These are phyloP conservation scores for Trichoderma virens DNA, from an alignment of 495 filamentous ascomycete genomes.

Conservation along the genomic window DNA sequence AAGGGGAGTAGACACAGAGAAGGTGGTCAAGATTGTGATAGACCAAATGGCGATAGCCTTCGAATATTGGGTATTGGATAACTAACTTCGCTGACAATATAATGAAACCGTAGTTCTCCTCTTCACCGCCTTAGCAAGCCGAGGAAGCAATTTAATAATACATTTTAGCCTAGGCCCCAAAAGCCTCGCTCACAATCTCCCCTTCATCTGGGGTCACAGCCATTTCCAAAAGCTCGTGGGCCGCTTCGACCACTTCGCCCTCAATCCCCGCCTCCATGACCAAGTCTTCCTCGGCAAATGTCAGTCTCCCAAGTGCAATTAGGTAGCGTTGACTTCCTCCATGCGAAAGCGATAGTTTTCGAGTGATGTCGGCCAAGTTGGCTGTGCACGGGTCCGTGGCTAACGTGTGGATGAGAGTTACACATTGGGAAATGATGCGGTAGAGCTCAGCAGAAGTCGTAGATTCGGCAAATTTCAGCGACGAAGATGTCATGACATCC, in stretches of 20 bases:
- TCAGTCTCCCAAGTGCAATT: conserved; percentile 35
- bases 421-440: conserved; percentile 22
- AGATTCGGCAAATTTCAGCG: neutral
- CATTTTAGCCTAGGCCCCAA: conserved; percentile 31
- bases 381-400: conserved; percentile 30
- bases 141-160: too few relatives aligned
- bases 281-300: conserved; percentile 38
- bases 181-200: conserved; percentile 31
- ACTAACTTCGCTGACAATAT: too few relatives aligned
- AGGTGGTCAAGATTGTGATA: too few relatives aligned
- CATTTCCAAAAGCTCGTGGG: conserved; percentile 39
- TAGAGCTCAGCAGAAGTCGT: conserved; percentile 15
- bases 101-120: too few relatives aligned
- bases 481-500: neutral
- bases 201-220: conserved; percentile 38
- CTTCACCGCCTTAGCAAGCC: too few relatives aligned
- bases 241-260: conserved; percentile 35
- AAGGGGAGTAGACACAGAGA: too few relatives aligned
- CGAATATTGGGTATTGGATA: too few relatives aligned
- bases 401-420: conserved; percentile 33
- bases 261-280: conserved; percentile 33
- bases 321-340: conserved; percentile 35
- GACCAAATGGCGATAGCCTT: too few relatives aligned
- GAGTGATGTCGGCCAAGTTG: conserved; percentile 25
- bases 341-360: conserved; percentile 28